Evolutionary conservation across 352 stramenopile species (phyloP).

Genomic region (Phytophthora nicotianae): DNA sequence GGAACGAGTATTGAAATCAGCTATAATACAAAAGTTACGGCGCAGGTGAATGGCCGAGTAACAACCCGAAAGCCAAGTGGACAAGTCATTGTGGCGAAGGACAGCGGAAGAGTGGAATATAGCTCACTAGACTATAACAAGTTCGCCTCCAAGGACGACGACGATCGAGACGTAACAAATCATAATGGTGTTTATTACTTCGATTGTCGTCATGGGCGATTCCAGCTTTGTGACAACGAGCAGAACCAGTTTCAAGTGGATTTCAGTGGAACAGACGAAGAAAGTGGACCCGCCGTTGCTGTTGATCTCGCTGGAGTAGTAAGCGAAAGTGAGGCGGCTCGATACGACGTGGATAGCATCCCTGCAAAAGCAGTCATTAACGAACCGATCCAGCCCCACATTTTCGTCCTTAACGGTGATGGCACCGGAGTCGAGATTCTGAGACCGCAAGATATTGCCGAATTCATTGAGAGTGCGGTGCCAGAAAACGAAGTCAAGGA

Average conservation of each 20-base stretch:
- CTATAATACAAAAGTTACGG: constrained; percentile 82
- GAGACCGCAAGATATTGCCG: constrained; percentile 48
- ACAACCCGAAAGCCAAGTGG: constrained; percentile 53
- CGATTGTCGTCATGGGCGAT: constrained; percentile 50
- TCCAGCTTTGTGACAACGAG: constrained; percentile 73
- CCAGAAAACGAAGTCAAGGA: constrained; percentile 17
- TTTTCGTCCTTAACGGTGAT: constrained; percentile 79
- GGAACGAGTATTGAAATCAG: constrained; percentile 65
- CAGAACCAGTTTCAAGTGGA: constrained; percentile 70
- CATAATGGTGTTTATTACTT: constrained; percentile 82
- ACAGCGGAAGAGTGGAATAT: constrained; percentile 77
- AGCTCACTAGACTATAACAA: constrained; percentile 6
- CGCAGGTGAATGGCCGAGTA: constrained; percentile 73
- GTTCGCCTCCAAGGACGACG: constrained; percentile 45
- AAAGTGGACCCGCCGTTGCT: constrained; percentile 27
- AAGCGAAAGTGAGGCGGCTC: constrained; percentile 49
- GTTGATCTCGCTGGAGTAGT: constrained; percentile 72
- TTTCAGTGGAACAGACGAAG: constrained; percentile 38
- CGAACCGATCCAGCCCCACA: constrained; percentile 71
- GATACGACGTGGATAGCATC: constrained; percentile 59
- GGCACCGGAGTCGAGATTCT: constrained; percentile 69
- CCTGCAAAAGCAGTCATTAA: constrained; percentile 70
- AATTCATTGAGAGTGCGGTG: constrained; percentile 25
- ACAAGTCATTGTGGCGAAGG: constrained; percentile 59
- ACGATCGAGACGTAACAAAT: constrained; percentile 61